Conservation (phyloP, 2,329 filamentous ascomycete genomes). For the Akanthomyces muscarius region DNA sequence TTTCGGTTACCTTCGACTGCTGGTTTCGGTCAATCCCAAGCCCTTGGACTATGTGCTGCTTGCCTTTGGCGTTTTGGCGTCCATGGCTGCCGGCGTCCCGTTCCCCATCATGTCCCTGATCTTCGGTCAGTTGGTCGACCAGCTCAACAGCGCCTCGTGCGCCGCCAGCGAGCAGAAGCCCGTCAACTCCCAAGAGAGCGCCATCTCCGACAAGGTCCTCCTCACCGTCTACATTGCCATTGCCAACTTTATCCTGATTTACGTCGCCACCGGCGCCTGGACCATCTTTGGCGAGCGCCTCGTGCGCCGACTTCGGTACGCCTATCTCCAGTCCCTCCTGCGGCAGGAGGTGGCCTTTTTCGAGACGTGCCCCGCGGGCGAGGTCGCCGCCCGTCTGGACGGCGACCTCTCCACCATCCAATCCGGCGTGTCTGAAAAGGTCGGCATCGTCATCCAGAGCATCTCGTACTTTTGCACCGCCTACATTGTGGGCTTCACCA, state of each 20-base stretch:
- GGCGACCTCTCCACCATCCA: slow-evolving; percentile 58
- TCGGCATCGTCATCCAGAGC: slow-evolving; percentile 54
- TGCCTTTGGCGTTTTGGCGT: background rate
- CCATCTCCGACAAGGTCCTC: slow-evolving; percentile 48
- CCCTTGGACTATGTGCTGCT: background rate
- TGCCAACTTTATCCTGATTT: slow-evolving; percentile 55
- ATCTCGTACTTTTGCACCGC: slow-evolving; percentile 58
- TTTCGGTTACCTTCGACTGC: slow-evolving; percentile 5
- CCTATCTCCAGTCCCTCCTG: slow-evolving; percentile 51
- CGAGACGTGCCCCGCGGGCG: slow-evolving; percentile 51
- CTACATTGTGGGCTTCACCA: slow-evolving; percentile 59
- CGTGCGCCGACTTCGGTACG: slow-evolving; percentile 52
- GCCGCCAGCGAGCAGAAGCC: slow-evolving; percentile 4
- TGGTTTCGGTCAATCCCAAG: background rate
- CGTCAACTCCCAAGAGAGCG: slow-evolving; percentile 13
- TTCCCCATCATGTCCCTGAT: slow-evolving; percentile 55
- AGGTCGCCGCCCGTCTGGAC: slow-evolving; percentile 54
- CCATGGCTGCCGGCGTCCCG: slow-evolving; percentile 46
- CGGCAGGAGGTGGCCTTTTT: slow-evolving; percentile 56
- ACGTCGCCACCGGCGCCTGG: slow-evolving; percentile 57
- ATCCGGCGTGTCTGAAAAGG: slow-evolving; percentile 60
- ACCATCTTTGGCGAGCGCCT: slow-evolving; percentile 53
- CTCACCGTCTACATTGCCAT: slow-evolving; percentile 56
- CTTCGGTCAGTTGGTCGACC: slow-evolving; percentile 54
- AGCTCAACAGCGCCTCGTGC: slow-evolving; percentile 39